Conservation (phyloP, 2,329 filamentous ascomycete species). For the Hypoxylon sp. region DNA sequence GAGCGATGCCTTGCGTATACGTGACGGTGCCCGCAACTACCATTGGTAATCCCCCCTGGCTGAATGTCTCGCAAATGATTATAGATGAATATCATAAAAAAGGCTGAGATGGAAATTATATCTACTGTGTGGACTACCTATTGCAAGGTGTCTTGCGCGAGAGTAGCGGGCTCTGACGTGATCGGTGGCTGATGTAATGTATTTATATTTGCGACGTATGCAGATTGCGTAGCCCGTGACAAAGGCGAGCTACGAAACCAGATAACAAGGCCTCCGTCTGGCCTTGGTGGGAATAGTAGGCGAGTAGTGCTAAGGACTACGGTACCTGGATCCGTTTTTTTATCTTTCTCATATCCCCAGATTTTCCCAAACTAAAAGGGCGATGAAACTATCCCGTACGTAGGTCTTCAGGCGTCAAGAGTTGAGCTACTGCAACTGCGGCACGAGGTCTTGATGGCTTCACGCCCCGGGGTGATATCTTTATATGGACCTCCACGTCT, state of each 20-base stretch:
- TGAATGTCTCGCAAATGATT: conserved; percentile 1
- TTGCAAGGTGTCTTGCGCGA: conserved; percentile 36
- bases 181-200: conserved; percentile 40
- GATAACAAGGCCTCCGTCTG: conserved; percentile 22
- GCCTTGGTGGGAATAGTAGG: conserved; percentile 29
- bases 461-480: conserved; percentile 32
- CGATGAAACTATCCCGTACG: neutral
- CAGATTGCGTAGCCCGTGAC: conserved; percentile 6
- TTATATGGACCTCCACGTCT: neutral
- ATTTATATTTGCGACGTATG: conserved; percentile 11
- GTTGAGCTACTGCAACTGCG: conserved; percentile 28
- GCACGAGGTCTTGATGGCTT: conserved; percentile 14
- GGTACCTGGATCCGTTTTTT: conserved; percentile 5
- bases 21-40: conserved; percentile 28
- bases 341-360: conserved; percentile 28
- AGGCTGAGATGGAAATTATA: conserved; percentile 15
- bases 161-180: conserved; percentile 36
- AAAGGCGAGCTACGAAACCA: conserved; percentile 11
- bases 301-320: conserved; percentile 23
- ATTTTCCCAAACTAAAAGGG: conserved; percentile 16
- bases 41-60: neutral
- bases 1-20: conserved; percentile 13
- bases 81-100: conserved; percentile 7
- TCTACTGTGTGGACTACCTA: conserved; percentile 1
- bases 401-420: conserved; percentile 27